Evolutionary conservation across 345 rosid genomes (phyloP), one percentile per base, ranked within the genome.

Genomic region (Rhizophora apiculata): DNA sequence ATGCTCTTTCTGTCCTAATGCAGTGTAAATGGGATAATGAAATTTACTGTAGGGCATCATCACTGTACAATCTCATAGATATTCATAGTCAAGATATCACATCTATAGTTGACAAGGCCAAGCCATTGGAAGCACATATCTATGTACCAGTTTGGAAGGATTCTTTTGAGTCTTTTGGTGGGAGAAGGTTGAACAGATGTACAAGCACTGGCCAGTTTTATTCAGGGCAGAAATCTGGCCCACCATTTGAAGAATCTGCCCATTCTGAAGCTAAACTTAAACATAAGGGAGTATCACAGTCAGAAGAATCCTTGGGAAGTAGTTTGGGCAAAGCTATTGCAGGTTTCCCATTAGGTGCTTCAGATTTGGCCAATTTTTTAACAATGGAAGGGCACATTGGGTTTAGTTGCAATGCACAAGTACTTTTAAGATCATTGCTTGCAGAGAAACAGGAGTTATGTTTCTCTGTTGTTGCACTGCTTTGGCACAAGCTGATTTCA

Each of bases 291-390:
- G 71, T 63, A 69, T 65, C 71, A 19, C 65, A 71, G 39, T 68
- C 85, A 31, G 82, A 74, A 68, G 85, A 80, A 72, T 69, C 83
- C 68, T 78, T 82, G 36, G 87, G 88, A 74, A 76, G 79, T 84
- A 67, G 78, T 46, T 83, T 70, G 37, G 85, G 85, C 61, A 88
- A 87, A 81, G 78, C 82, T 58, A 75, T 94, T 71, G 83, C 80
- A 60, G 83, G 82, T 76, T 84, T 89, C 59, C 91, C 87, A 29
- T 55, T 84, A 67, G 96, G 89, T 73, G 98, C 98, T 77, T 91
- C 98, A 49, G 97, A 94, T 91, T 85, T 91, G 77, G 97, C 97
- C 65, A 91, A 94, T 80, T 88, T 88, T 88, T 91, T 94, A 71
- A 94, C 96, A 21, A 86, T 76, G 84, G 96, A 91, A 66, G 85